These are phyloP conservation scores for Nigrospora sphaerica DNA, from an alignment of 2,329 filamentous ascomycete genomes.

Conservation along the genomic window DNA sequence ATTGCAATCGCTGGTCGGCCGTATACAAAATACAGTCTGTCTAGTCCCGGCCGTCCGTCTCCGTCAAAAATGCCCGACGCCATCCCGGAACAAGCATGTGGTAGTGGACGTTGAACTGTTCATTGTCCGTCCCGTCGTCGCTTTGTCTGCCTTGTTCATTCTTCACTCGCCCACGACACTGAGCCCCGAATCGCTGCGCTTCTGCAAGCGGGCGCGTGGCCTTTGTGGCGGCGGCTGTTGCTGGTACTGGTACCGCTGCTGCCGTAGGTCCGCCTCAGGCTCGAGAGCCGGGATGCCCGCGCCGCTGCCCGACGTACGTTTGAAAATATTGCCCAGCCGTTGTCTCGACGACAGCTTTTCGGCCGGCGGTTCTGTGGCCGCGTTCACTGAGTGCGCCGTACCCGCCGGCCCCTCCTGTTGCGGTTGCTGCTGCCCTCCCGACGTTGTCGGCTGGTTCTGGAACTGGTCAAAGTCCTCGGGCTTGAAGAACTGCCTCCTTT, in stretches of 20 bases:
- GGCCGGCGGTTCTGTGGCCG: too few species aligned
- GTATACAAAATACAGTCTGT: too few species aligned
- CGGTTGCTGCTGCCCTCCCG: not conserved
- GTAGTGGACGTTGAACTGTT: too few species aligned
- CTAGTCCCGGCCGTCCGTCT: too few species aligned
- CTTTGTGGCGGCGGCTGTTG: not conserved
- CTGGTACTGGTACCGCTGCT: not conserved
- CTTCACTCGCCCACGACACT: slow-evolving; percentile 1
- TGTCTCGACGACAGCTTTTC: not conserved
- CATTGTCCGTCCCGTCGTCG: too few species aligned
- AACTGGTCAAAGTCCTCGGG: slow-evolving; percentile 7
- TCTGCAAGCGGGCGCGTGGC: not conserved
- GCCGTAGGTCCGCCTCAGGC: not conserved
- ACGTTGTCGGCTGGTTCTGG: not conserved
- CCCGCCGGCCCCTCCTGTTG: not conserved
- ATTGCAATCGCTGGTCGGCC: too few species aligned
- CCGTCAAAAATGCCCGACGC: too few species aligned
- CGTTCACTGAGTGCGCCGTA: not conserved
- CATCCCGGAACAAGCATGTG: too few species aligned
- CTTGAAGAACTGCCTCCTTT: slow-evolving; percentile 5
- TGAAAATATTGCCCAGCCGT: slow-evolving; percentile 1
- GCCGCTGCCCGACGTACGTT: not conserved
- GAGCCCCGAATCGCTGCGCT: slow-evolving; percentile 1
- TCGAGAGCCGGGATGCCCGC: not conserved
- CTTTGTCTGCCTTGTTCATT: too few species aligned